phyloP scores from a whole-genome alignment of 257 asterid species.

The Nicotiana attenuata region DNA sequence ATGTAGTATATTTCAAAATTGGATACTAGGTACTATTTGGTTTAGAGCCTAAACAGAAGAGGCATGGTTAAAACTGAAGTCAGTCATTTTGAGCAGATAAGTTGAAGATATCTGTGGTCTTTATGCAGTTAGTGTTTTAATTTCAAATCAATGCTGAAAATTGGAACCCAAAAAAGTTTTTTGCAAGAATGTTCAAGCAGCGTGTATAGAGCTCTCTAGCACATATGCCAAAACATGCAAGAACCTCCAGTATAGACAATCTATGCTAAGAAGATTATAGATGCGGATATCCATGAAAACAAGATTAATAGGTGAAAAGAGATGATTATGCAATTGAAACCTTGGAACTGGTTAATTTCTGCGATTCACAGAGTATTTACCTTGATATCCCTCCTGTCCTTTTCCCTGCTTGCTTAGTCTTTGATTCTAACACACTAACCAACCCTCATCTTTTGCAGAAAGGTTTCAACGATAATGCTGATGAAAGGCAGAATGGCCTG shows the following conservation, averaged over 20 bases:
- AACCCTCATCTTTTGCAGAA: conserved; percentile 33
- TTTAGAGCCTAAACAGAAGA: background rate
- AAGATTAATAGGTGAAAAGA: background rate
- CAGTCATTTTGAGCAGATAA: background rate
- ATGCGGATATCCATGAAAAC: background rate
- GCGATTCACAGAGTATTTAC: background rate
- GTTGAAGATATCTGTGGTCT: background rate
- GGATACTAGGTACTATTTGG: background rate
- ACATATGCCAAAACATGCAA: background rate
- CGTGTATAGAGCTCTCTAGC: background rate
- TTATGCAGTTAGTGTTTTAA: background rate
- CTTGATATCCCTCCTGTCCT: background rate
- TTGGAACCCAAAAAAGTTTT: background rate
- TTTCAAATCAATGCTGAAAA: background rate
- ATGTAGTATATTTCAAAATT: background rate
- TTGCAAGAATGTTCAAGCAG: background rate
- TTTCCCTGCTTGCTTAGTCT: background rate
- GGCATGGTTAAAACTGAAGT: background rate
- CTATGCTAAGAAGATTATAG: background rate
- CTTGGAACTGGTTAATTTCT: background rate
- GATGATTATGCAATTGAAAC: background rate
- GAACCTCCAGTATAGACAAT: background rate
- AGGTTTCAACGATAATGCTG: conserved; percentile 6
- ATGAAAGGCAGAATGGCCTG: conserved; percentile 19
- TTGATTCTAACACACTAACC: background rate